Base-by-base conservation (phyloP, 2,329 filamentous ascomycete genomes). In the Aspergillus alliaceus region DNA sequence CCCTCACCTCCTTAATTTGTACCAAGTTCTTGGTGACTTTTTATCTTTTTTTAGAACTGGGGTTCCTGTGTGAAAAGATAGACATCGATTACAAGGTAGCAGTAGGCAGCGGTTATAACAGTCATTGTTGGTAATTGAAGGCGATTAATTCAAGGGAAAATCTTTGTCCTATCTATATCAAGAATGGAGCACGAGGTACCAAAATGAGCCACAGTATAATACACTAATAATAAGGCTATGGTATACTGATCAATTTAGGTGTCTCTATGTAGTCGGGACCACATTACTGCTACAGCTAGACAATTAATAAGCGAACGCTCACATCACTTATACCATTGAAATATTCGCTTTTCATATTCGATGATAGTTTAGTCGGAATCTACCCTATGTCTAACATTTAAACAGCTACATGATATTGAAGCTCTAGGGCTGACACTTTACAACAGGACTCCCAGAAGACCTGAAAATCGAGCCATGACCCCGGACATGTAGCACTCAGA, bases 391-490 rank as follows among this genome's bases (percentile, higher is more conserved):
- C 54, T 56, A 25, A n/a, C 35, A 14, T 6, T 42, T 42, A 6
- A 37, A 61, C 25, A 56, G 52, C n/a, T 39, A 56, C 4, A 57
- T 62, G 56, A 39, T 61, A 5, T 51, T 65, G 47, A 65, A 65
- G 32, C 52, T 64, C 32, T 64, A 58, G 48, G 63, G 64, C 25
- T 50, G 60, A 24, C 62, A 62, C 0, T 64, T 66, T 58, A 62
- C 60, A 32, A 39, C 54, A 3, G 35, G 50, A 29, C 40, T 61
- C 14, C 32, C 58, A 29, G 6, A 64, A 40, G 48, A 63, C 12
- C 39, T 56, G 18, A 55, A 61, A 25, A 40, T 52, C 31, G 14
- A 34, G 1, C 47, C 57, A 5, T 66, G 64, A 59, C 54, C 22
- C 22, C 15, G 5, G 31, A 59, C 8, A 57, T 53, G 50, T 56